phyloP scores from a whole-genome alignment of 257 asterid genomes.

The Rauvolfia tetraphylla region DNA sequence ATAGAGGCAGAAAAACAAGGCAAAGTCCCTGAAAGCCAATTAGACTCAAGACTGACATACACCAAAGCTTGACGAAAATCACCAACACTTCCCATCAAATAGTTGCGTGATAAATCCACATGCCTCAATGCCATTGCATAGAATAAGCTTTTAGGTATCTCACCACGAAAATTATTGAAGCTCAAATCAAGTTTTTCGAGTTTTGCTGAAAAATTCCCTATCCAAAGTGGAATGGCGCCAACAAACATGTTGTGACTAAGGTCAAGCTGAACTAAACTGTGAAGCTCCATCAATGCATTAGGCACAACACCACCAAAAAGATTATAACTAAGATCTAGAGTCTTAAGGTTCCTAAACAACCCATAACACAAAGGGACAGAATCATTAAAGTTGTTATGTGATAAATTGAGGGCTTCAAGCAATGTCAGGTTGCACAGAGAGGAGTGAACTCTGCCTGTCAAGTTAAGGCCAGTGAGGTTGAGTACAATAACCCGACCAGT shows the following conservation, averaged over 20 bases:
- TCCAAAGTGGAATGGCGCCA: slow-evolving; percentile 62
- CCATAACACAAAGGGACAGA: slow-evolving; percentile 58
- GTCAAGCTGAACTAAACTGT: slow-evolving; percentile 41
- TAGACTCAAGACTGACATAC: slow-evolving; percentile 55
- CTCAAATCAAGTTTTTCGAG: slow-evolving; percentile 53
- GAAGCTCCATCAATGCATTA: slow-evolving; percentile 28
- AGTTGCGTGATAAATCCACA: slow-evolving; percentile 73
- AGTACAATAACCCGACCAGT: slow-evolving; percentile 62
- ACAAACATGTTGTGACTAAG: slow-evolving; percentile 52
- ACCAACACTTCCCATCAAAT: slow-evolving; percentile 47
- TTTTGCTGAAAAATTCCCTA: slow-evolving; percentile 55
- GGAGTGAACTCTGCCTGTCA: slow-evolving; percentile 57
- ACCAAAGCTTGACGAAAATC: slow-evolving; percentile 57
- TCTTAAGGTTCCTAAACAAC: slow-evolving; percentile 34
- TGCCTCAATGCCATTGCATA: slow-evolving; percentile 34
- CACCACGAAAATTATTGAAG: slow-evolving; percentile 54
- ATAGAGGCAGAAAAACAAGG: slow-evolving; percentile 65
- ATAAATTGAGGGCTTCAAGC: slow-evolving; percentile 55
- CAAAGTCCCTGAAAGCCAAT: slow-evolving; percentile 62
- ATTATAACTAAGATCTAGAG: slow-evolving; percentile 70
- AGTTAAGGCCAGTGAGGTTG: slow-evolving; percentile 60
- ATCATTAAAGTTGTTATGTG: slow-evolving; percentile 50
- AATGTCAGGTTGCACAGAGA: slow-evolving; percentile 67
- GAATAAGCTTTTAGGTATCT: slow-evolving; percentile 54
- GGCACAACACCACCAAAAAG: slow-evolving; percentile 40